Base-by-base conservation (phyloP, 1,284 basidiomycete genomes). In the Apiotrichum montevideense region DNA sequence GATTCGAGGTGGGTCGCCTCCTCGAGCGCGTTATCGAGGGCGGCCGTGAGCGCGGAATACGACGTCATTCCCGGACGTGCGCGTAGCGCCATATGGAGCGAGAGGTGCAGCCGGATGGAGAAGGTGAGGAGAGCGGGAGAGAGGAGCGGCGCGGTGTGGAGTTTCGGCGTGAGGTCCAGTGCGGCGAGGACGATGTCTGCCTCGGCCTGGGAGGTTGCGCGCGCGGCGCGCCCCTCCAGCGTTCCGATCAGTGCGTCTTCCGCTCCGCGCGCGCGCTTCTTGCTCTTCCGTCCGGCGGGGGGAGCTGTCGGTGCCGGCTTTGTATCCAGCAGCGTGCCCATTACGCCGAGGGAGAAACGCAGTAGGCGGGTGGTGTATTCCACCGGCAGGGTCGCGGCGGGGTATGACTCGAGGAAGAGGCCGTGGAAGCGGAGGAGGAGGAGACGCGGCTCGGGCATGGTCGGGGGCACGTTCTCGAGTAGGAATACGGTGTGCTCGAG, bases 161-260 rank as follows among this genome's bases (percentile, higher is more conserved):
- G 76, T 46, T 63, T 71, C 54, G 75, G 58, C 52, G 59, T 50
- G 52, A 74, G 52, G 11, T 85, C 80, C n/a, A 90, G 70, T 14
- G 86, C 81, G 7, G 72, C 67, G 7, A 88, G 66, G 34, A 88
- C 61, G 11, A 81, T 76, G 32, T 83, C 77, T 15, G 80, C 82
- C 33, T 87, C 85, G 29, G 78, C 77, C 4, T 60, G 55, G 0
- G 79, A 80, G 1, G 80, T 69, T 61, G 81, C 85, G 35, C 84
- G 68, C 3, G 81, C 77, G 34, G 78, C 74, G 42, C 80, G 77
- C 1, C 81, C 78, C 47, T 76, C 73, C 11, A 77, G 59, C 4
- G 78, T 70, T 52, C 82, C 84, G 68, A 94, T 85, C 8, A 88
- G 76, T 63, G 87, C 87, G 62, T 90, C 89, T 33, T 85, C 88